Evolutionary conservation across 192 early-diverging fungal species (phyloP), one percentile per base, ranked within the genome.

Genomic region (Gonapodya prolifera): DNA sequence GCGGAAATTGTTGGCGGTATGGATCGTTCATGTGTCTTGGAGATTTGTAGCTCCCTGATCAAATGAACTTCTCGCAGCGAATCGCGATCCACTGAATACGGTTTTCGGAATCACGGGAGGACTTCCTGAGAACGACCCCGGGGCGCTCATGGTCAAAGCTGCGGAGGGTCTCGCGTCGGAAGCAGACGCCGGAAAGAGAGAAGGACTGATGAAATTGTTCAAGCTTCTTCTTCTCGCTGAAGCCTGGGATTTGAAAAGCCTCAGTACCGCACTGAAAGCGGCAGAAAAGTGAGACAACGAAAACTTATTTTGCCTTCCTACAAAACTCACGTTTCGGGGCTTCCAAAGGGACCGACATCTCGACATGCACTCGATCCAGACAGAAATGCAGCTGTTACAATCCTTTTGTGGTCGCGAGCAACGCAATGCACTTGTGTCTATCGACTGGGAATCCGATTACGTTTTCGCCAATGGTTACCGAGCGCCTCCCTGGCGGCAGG

Each of bases 361-460:
- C 2, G 33, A 69, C 23, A 78, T 78, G 76, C 35, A 78, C n/a
- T 35, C 70, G 33, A 76, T 78, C 16, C 35, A 78, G 35, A 28
- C 69, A 2, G 78, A 78, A 29, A 33, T 78, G 1, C n/a, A 31
- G 34, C 33, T 32, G 31, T 29, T 76, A n/a, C 78, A 78, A 69
- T 78, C 35, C 23, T 31, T 78, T 33, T 78, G 78, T 69, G 78
- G 76, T 17, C 71, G 45, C 16, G 78, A 78, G 28, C 34, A 78
- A 35, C 76, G 61, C 35, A 30, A 77, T 35, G 88, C 88, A 1
- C 75, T 89, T 17, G 13, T 81, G 0, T 81, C 79, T 1, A 90
- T 89, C 75, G 79, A 84, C 33, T 90, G 89, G 89, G 89, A 90
- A 73, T 87, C 83, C 0, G 88, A 89, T 69, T 90, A 86, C 76